Evolutionary conservation across 768 basidiomycete species (phyloP).

Genomic region (Imleria badia): DNA sequence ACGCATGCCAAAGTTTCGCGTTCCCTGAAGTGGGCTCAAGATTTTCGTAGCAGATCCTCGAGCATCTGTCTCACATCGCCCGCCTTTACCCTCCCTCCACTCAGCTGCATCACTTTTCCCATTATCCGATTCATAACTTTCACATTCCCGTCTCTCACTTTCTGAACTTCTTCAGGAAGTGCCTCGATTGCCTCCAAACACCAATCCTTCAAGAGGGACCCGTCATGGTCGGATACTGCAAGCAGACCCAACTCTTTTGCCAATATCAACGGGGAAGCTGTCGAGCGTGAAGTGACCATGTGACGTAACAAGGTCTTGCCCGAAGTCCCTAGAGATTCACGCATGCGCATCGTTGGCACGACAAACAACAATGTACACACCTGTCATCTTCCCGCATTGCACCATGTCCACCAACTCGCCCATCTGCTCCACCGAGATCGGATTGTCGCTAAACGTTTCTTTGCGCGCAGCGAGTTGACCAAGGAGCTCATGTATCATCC

Average conservation of each 20-base stretch:
- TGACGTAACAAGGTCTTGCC: conserved; percentile 76
- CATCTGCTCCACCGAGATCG: conserved; percentile 62
- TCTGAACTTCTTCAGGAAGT: conserved; percentile 66
- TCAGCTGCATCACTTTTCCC: conserved; percentile 72
- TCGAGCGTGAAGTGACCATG: conserved; percentile 50
- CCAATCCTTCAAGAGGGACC: conserved; percentile 46
- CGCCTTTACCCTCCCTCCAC: conserved; percentile 78
- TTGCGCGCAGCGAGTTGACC: conserved; percentile 69
- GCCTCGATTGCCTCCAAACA: conserved; percentile 64
- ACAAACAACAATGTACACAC: conserved; percentile 36
- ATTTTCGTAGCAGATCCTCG: conserved; percentile 40
- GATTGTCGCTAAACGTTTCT: conserved; percentile 55
- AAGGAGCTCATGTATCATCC: conserved; percentile 87
- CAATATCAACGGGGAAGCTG: conserved; percentile 41
- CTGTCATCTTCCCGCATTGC: conserved; percentile 61
- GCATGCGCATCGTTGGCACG: background rate
- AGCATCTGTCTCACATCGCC: conserved; percentile 35
- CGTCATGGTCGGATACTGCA: conserved; percentile 35
- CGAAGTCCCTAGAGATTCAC: conserved; percentile 57
- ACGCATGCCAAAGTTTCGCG: too few species aligned
- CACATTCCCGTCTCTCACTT: conserved; percentile 62
- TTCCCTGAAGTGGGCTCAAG: background rate
- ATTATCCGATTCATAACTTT: conserved; percentile 62
- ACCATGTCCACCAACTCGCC: conserved; percentile 80
- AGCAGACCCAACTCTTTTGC: conserved; percentile 50